Base-by-base conservation (phyloP, 2,329 filamentous ascomycete genomes). In the Neonectria hederae region DNA sequence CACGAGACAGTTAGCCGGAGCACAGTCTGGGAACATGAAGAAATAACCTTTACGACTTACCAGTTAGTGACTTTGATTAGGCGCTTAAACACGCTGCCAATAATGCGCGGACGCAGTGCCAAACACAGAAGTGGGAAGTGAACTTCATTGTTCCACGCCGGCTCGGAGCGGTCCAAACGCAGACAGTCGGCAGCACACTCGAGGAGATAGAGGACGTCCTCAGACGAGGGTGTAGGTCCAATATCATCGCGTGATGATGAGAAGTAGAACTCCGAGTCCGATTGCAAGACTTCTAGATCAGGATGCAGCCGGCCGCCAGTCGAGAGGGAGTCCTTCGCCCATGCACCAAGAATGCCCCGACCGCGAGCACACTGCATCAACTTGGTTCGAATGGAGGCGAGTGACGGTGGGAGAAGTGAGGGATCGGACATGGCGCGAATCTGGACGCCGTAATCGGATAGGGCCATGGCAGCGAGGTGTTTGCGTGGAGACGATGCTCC, bases 71-170 rank as follows among this genome's bases (percentile, higher is more conserved):
- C 19, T 0, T 66, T 54, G 0, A 59, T 13, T 2, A 54, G 26
- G 0, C 19, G 21, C 3, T 54, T 43, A 0, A 62, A 65, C 0
- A 46, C 35, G 7, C 30, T 28, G 10, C 60, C 26, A 13, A 42
- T 35, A 2, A 17, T 28, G 19, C 57, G 35, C 0, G 14, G 28
- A 2, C 62, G 49, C 21, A 58, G 56, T 1, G 65, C 43, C 13
- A 58, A n/a, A 0, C 28, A 21, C 0, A 63, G 46, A 10, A 56
- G 13, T 9, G 35, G 54, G 2, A 40, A 59, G 38, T 59, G 45
- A 19, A 54, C 51, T 1, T 42, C 38, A 2, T 35, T 51, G 13
- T 63, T 59, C 58, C 54, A 68, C 6, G 54, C 51, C 0, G 40
- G 2, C 8, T 51, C 51, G 17, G 49, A 59, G 17, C 46, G 51